phyloP scores from a whole-genome alignment of 495 filamentous ascomycete species.

The Oleoguttula mirabilis region DNA sequence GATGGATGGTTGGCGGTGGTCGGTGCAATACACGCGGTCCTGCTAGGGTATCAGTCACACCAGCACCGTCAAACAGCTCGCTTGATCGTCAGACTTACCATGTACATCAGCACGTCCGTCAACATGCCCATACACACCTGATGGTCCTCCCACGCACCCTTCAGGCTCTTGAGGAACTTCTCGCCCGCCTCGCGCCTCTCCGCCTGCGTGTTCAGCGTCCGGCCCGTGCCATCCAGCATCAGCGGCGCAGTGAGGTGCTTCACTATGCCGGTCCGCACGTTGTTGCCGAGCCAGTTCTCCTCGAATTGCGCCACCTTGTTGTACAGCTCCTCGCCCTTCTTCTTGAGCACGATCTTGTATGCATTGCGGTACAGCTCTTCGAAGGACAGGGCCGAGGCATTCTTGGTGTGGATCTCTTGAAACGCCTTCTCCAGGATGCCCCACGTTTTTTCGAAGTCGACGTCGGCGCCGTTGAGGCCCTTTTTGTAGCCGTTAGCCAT shows the following conservation, averaged over 20 bases:
- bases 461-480: conserved; percentile 44
- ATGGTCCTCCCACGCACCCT: conserved; percentile 74
- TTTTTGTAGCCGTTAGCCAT: conserved; percentile 23
- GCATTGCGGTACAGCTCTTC: conserved; percentile 90
- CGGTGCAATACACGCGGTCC: conserved; percentile 68
- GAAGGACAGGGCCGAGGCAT: conserved; percentile 81
- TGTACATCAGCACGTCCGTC: conserved; percentile 96
- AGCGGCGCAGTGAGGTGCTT: conserved; percentile 47
- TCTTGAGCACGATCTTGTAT: conserved; percentile 90
- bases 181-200: conserved; percentile 74
- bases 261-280: conserved; percentile 53
- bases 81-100: conserved; percentile 41
- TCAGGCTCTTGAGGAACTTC: conserved; percentile 65
- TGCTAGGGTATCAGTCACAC: conserved; percentile 16
- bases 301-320: conserved; percentile 66
- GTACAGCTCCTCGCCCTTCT: conserved; percentile 77
- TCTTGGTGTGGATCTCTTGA: conserved; percentile 78
- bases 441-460: conserved; percentile 81
- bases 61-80: neutral
- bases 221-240: conserved; percentile 18
- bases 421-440: conserved; percentile 58
- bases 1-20: conserved; percentile 63
- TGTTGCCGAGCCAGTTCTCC: conserved; percentile 58
- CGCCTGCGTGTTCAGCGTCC: conserved; percentile 43
- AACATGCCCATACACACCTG: conserved; percentile 92